Conservation (phyloP, 1,284 basidiomycete species). For the Pyrrhoderma lamaoense region DNA sequence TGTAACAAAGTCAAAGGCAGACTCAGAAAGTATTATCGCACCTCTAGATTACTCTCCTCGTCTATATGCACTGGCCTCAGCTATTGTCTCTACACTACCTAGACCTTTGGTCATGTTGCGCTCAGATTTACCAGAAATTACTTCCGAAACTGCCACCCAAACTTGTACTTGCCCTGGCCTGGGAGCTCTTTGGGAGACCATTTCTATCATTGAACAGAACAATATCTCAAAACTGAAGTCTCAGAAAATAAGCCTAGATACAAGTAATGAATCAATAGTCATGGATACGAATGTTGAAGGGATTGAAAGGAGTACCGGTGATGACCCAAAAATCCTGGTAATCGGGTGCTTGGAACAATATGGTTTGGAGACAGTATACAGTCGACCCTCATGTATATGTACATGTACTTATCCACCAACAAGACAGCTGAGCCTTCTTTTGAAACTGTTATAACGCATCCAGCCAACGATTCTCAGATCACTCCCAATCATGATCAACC, state of each 20-base stretch:
- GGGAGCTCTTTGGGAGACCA: neutral
- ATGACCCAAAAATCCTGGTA: neutral
- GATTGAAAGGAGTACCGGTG: neutral
- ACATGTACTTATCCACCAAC: too few relatives aligned
- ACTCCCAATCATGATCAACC: too few relatives aligned
- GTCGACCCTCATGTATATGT: too few relatives aligned
- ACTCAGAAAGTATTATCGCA: neutral
- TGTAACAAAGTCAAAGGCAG: neutral
- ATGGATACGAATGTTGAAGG: neutral
- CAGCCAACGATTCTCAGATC: too few relatives aligned
- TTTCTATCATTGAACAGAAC: neutral
- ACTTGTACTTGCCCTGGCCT: neutral
- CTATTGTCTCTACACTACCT: neutral
- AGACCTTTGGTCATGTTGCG: neutral
- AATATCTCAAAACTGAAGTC: neutral
- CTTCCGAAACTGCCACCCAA: neutral
- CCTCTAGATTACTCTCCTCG: conserved; percentile 6
- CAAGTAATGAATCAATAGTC: neutral
- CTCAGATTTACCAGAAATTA: neutral
- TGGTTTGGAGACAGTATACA: too few relatives aligned
- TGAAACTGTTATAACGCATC: too few relatives aligned
- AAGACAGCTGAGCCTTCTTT: too few relatives aligned
- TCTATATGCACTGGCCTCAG: neutral
- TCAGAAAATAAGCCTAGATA: neutral
- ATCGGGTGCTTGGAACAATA: too few relatives aligned